Percentiles rank a stretch among this genome's conserved stretches.
Conservation (phyloP, 192 early-diverging fungal species). For the Dispira parvispora region DNA sequence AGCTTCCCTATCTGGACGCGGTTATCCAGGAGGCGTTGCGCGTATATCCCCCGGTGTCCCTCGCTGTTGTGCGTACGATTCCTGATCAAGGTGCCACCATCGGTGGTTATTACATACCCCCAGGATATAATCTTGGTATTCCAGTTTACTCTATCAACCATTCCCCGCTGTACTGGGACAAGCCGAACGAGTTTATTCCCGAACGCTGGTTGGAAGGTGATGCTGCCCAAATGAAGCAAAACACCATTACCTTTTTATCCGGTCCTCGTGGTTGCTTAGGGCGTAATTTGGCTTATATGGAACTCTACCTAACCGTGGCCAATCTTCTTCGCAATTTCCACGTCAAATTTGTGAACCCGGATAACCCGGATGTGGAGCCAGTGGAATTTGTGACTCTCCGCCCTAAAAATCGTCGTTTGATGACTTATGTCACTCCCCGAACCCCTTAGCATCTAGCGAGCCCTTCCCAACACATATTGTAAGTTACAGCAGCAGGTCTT, state of each 20-base stretch:
- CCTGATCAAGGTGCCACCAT: constrained; percentile 16
- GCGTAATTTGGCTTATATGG: constrained; percentile 16
- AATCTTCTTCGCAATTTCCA: constrained; percentile 19
- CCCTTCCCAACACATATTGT: no score
- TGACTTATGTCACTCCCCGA: neutral
- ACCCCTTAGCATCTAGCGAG: neutral
- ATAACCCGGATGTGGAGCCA: neutral
- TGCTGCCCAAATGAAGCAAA: neutral
- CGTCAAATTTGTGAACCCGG: constrained; percentile 3
- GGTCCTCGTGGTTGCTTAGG: constrained; percentile 23
- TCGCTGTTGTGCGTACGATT: constrained; percentile 15
- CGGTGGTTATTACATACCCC: constrained; percentile 20
- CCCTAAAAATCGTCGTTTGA: neutral
- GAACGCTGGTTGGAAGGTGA: constrained; percentile 17
- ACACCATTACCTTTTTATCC: constrained; percentile 18
- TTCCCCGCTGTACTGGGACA: constrained; percentile 9
- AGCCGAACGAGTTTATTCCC: constrained; percentile 18
- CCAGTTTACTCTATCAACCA: constrained; percentile 17
- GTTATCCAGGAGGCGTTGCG: constrained; percentile 25
- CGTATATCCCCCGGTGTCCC: constrained; percentile 15
- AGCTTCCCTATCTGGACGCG: constrained; percentile 22
- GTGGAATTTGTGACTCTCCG: neutral
- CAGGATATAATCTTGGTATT: constrained; percentile 12
- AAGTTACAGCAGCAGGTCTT: no score
- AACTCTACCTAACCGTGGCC: constrained; percentile 16